Base-by-base conservation (phyloP, 352 stramenopile species). In the Pythium phragmitis region DNA sequence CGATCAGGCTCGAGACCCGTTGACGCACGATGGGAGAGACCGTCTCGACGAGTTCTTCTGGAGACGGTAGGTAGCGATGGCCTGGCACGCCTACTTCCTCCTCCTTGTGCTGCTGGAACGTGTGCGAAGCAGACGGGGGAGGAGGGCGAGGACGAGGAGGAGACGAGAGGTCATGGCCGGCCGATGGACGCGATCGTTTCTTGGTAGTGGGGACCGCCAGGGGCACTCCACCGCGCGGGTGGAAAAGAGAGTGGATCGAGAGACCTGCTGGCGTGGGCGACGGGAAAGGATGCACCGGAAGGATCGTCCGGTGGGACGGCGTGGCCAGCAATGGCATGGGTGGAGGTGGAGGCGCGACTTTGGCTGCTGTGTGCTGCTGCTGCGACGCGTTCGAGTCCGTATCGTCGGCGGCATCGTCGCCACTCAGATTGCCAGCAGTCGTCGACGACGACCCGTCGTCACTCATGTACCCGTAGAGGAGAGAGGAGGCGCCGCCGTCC, bases 1-100 rank as follows among this genome's bases (percentile, higher is more conserved):
- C 85, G 50, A 91, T 88, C 13, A 94, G 73, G 56, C 76, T 87
- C 17, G 84, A 86, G 33, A 92, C 58, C 9, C 82, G 80, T 28
- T 86, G 78, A 17, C 84, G 81, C 57, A 92, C 74, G 49, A 78
- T 87, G 11, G 85, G 82, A 1, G 85, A 88, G 13, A 85, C 82
- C 45, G 82, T 87, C 51, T 82, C 79, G 21, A 94, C 64, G 48
- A 94, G 62, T 43, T 94, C 85, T 64, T 94, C 82, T n/a, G 87
- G 81, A 1, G 82, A 91, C 41, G 82, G 82, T 28, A 94, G 26
- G 26, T 30, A 68, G 0, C 62, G 60, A 23, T 76, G 72, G 6
- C 74, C 57, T 37, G 48, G 47, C n/a, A 37, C 12, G 3, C 21
- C 19, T 13, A 11, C 16, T 3, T 17, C 23, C n/a, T 51, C 64